Evolutionary conservation across 805 yeast species (phyloP), one percentile per base, ranked within the genome.

Genomic region (Candida sakaeoensis): DNA sequence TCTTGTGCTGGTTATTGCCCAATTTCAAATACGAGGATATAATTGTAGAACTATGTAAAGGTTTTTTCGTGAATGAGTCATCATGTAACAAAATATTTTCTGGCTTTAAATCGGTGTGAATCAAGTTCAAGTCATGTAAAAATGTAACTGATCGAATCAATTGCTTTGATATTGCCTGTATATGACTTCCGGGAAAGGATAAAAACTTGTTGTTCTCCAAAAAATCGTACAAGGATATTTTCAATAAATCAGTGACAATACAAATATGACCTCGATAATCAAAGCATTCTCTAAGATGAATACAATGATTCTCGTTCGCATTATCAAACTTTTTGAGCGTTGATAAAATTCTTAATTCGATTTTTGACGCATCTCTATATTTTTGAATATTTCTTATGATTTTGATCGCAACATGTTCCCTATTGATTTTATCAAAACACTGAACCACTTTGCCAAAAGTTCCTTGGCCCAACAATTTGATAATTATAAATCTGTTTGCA

Each of bases 21-120:
- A 51, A 37, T 37, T 59, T 57, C 43, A 60, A 41, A 45, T 56
- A 69, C 36, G 67, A 47, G 22, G 66, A 47, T 23, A 62, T 57
- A 19, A 63, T 59, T 1, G 74, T 62, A 16, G 53, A 51, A 34
- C 65, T 56, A 17, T 50, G 45, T 38, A 63, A 53, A 31, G 58
- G 61, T 49, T 70, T 70, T 35, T 70, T 62, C 10, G 48, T 51
- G 42, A 55, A 76, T 1, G 74, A 59, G 51, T 72, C 78, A 51
- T 79, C 77, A 42, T 77, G 75, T 24, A 89, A 67, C 24, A 93
- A 61, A 31, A 93, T 85, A 58, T 93, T 93, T 60, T 93, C 99
- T 1, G 99, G 99, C 63, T 93, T 93, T 50, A 93, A 71, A 60
- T 93, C 99, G 0, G 99, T 93, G 62, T 93, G 99, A 31, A 93